Evolutionary conservation across 2,329 filamentous ascomycete species (phyloP).

Genomic region (Fusarium decemcellulare): DNA sequence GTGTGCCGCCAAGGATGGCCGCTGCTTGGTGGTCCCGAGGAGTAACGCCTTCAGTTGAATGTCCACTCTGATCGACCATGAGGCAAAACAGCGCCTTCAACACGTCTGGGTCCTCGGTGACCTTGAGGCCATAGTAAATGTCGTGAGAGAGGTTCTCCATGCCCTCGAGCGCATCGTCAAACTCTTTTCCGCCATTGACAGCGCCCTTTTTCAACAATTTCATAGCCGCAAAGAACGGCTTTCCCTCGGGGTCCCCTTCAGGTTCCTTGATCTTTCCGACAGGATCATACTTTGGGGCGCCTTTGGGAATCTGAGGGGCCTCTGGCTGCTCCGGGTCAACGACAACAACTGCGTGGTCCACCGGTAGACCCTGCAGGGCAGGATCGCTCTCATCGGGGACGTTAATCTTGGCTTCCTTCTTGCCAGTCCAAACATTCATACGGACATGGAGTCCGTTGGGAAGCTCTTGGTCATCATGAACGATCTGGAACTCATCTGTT

Average conservation of each 20-base stretch:
- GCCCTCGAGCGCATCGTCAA: slow-evolving; percentile 67
- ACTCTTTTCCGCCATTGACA: slow-evolving; percentile 48
- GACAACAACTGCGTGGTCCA: slow-evolving; percentile 67
- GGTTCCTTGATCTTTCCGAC: slow-evolving; percentile 71
- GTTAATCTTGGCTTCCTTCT: slow-evolving; percentile 77
- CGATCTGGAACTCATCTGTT: slow-evolving; percentile 74
- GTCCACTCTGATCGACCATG: slow-evolving; percentile 54
- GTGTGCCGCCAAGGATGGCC: slow-evolving; percentile 67
- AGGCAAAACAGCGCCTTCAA: slow-evolving; percentile 71
- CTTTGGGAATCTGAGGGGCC: slow-evolving; percentile 57
- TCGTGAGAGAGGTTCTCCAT: slow-evolving; percentile 77
- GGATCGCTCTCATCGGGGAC: slow-evolving; percentile 66
- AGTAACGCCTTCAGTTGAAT: slow-evolving; percentile 44
- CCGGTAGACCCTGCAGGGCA: slow-evolving; percentile 64
- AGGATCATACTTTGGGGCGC: slow-evolving; percentile 70
- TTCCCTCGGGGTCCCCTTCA: slow-evolving; percentile 50
- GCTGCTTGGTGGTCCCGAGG: slow-evolving; percentile 68
- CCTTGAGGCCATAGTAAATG: slow-evolving; percentile 77
- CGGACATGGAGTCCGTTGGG: slow-evolving; percentile 77
- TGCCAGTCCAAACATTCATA: slow-evolving; percentile 74
- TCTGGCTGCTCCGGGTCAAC: slow-evolving; percentile 63
- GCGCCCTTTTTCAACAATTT: slow-evolving; percentile 63
- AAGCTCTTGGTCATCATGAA: slow-evolving; percentile 76
- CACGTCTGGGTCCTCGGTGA: slow-evolving; percentile 68
- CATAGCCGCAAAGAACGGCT: slow-evolving; percentile 59